These are phyloP conservation scores for Fraxinus americana DNA, from an alignment of 257 asterid species.

Conservation along the genomic window DNA sequence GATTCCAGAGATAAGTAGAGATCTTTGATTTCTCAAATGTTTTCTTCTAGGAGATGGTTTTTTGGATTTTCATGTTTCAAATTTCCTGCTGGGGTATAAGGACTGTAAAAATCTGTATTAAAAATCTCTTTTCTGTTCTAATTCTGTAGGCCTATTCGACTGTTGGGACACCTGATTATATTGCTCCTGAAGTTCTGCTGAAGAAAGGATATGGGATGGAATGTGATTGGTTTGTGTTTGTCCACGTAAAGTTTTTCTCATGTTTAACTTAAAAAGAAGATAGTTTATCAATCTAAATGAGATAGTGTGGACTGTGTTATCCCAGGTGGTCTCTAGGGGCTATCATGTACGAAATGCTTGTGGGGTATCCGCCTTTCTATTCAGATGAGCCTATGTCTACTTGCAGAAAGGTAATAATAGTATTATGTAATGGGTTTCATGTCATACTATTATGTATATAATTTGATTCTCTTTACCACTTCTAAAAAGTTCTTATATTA, in stretches of 20 bases:
- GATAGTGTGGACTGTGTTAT: constrained; percentile 17
- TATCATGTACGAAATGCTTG: constrained; percentile 97
- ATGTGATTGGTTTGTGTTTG: constrained; percentile 85
- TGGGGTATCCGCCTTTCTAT: constrained; percentile 96
- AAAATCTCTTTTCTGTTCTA: constrained; percentile 16
- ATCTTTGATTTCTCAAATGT: too few relatives aligned
- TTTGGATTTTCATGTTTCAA: not conserved
- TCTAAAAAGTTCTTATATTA: not conserved
- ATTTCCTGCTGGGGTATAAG: constrained; percentile 11
- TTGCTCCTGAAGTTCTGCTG: constrained; percentile 93
- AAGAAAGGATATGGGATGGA: constrained; percentile 98
- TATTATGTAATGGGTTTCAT: not conserved
- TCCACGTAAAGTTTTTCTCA: constrained; percentile 2
- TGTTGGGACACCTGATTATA: constrained; percentile 98
- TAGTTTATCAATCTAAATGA: constrained; percentile 17
- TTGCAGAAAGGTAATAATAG: constrained; percentile 72
- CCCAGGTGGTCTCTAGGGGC: constrained; percentile 98
- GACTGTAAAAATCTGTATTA: constrained; percentile 4
- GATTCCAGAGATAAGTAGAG: too few relatives aligned
- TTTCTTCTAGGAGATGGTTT: constrained; percentile 7
- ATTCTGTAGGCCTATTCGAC: constrained; percentile 88
- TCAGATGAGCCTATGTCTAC: constrained; percentile 98
- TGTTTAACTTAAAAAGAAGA: constrained; percentile 18
- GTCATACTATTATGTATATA: too few relatives aligned
- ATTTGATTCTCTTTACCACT: not conserved